Evolutionary conservation across 345 rosid species (phyloP).

Genomic region (Cochlearia excelsa): DNA sequence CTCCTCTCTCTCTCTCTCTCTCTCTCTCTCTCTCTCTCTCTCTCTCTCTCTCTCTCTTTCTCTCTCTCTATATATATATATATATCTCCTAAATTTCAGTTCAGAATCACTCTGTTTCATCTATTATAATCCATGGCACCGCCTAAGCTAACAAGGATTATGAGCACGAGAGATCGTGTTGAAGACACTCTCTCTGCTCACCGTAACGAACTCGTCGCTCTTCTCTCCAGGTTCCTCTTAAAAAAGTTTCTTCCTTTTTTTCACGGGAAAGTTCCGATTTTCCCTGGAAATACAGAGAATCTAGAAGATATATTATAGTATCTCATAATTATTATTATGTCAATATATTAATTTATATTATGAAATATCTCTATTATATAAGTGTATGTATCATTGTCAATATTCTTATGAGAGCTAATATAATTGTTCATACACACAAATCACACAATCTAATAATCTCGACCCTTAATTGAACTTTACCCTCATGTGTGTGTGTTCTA

Average conservation of each 20-base stretch:
- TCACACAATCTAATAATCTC: too few species aligned
- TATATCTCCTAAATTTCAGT: background rate
- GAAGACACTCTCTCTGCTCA: constrained; percentile 83
- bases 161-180: constrained; percentile 84
- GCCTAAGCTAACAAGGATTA: constrained; percentile 53
- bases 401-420: too few species aligned
- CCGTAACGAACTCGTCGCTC: constrained; percentile 87
- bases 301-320: too few species aligned
- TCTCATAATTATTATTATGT: too few species aligned
- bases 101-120: background rate
- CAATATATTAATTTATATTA: too few species aligned
- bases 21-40: constrained; percentile 5
- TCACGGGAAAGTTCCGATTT: background rate
- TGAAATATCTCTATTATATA: too few species aligned
- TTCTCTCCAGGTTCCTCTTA: constrained; percentile 73
- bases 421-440: too few species aligned
- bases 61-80: background rate
- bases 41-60: background rate
- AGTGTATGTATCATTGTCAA: too few species aligned
- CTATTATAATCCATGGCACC: constrained; percentile 42
- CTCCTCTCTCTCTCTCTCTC: background rate
- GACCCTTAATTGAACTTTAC: too few species aligned
- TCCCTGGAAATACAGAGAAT: too few species aligned
- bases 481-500: background rate
- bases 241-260: background rate